Evolutionary conservation across 2,329 filamentous ascomycete genomes (phyloP).

Genomic region (Plectosphaerella plurivora): DNA sequence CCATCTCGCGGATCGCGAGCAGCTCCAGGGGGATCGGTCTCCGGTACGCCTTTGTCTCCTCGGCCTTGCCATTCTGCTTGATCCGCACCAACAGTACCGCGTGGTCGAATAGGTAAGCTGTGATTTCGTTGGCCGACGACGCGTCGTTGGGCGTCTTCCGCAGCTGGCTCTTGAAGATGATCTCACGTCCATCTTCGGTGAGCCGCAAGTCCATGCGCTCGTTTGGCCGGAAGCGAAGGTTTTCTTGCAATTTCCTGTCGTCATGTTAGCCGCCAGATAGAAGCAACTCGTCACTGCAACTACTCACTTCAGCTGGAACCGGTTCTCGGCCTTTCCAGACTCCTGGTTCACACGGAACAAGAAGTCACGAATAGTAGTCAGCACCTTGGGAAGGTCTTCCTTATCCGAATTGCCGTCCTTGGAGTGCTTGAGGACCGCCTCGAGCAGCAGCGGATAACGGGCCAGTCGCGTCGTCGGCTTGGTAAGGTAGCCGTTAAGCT

Average conservation of each 20-base stretch:
- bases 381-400: slow-evolving; percentile 85
- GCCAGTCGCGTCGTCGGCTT: slow-evolving; percentile 95
- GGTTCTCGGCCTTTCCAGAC: slow-evolving; percentile 94
- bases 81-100: slow-evolving; percentile 86
- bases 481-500: slow-evolving; percentile 94
- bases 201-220: slow-evolving; percentile 92
- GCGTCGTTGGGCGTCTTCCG: slow-evolving; percentile 85
- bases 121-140: slow-evolving; percentile 67
- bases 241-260: slow-evolving; percentile 75
- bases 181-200: slow-evolving; percentile 86
- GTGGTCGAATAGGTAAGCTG: slow-evolving; percentile 94
- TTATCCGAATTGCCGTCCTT: slow-evolving; percentile 86
- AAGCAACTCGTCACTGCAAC: not conserved
- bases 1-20: slow-evolving; percentile 93
- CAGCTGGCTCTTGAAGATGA: slow-evolving; percentile 90
- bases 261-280: no score
- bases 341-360: slow-evolving; percentile 87
- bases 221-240: slow-evolving; percentile 83
- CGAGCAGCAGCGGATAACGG: slow-evolving; percentile 85
- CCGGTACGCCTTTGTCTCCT: slow-evolving; percentile 92
- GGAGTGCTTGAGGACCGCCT: slow-evolving; percentile 88
- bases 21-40: slow-evolving; percentile 91
- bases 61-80: slow-evolving; percentile 87
- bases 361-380: slow-evolving; percentile 81
- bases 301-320: slow-evolving; percentile 67